These are phyloP conservation scores for Punica granatum DNA, from an alignment of 345 rosid genomes.

Conservation along the genomic window DNA sequence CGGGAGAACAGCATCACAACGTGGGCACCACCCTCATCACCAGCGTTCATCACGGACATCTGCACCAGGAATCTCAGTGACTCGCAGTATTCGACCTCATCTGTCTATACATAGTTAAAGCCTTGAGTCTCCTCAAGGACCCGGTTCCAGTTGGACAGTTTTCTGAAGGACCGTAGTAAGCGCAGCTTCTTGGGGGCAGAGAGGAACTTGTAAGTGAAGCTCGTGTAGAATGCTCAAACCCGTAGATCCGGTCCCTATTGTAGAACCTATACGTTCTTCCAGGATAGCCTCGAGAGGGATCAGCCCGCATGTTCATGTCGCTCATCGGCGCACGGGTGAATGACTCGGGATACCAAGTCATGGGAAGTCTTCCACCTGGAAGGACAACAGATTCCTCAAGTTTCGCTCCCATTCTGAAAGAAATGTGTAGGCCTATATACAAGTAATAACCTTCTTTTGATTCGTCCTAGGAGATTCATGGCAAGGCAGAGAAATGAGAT, in stretches of 20 bases:
- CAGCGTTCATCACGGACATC: constrained; percentile 45
- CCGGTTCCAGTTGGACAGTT: constrained; percentile 23
- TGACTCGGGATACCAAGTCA: constrained; percentile 89
- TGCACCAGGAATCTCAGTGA: constrained; percentile 40
- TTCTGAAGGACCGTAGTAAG: constrained; percentile 20
- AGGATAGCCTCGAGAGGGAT: constrained; percentile 64
- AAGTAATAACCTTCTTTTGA: background rate
- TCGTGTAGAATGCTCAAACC: constrained; percentile 65
- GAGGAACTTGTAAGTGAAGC: constrained; percentile 44
- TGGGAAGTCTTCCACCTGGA: constrained; percentile 83
- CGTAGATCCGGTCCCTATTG: constrained; percentile 51
- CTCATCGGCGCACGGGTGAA: constrained; percentile 68
- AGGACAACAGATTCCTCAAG: background rate
- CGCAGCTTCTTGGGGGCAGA: constrained; percentile 52
- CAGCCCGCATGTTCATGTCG: constrained; percentile 81
- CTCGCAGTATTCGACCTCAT: constrained; percentile 40
- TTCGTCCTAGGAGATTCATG: background rate
- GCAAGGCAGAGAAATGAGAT: background rate
- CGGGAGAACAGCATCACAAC: constrained; percentile 58
- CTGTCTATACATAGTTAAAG: constrained; percentile 20
- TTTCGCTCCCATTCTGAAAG: too few relatives aligned
- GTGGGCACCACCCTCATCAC: constrained; percentile 67
- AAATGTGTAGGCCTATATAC: background rate
- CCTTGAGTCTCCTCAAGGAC: constrained; percentile 25
- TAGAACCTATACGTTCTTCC: constrained; percentile 92